Evolutionary conservation across 345 rosid species (phyloP).

Genomic region (Citrus sp.): DNA sequence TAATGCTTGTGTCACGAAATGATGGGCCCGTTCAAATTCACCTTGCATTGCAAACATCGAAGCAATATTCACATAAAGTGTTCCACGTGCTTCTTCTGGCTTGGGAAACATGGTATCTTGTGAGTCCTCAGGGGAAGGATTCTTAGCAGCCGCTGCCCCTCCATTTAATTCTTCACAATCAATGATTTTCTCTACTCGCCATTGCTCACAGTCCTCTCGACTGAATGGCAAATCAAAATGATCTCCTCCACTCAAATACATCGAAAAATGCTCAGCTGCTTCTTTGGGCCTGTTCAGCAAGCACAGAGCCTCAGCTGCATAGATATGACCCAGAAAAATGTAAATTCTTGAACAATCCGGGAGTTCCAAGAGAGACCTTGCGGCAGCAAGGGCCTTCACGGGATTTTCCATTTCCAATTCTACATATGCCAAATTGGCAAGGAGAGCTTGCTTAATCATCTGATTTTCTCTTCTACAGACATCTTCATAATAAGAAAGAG

Average conservation of each 20-base stretch:
- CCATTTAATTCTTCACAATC: conserved; percentile 70
- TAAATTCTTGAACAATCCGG: conserved; percentile 69
- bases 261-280: conserved; percentile 73
- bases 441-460: conserved; percentile 68
- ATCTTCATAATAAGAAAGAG: conserved; percentile 57
- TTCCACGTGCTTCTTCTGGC: conserved; percentile 90
- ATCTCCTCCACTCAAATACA: conserved; percentile 57
- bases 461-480: conserved; percentile 46
- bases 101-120: conserved; percentile 46
- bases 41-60: conserved; percentile 67
- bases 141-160: conserved; percentile 35
- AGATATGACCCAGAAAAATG: conserved; percentile 67
- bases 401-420: conserved; percentile 92
- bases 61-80: conserved; percentile 77
- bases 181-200: conserved; percentile 41
- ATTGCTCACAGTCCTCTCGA: conserved; percentile 66
- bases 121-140: conserved; percentile 22
- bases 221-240: conserved; percentile 63
- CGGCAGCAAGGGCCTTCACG: conserved; percentile 57
- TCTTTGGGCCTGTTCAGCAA: conserved; percentile 70
- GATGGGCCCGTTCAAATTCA: conserved; percentile 61
- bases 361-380: conserved; percentile 70
- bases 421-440: conserved; percentile 76
- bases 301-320: conserved; percentile 97
- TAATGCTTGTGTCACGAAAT: conserved; percentile 55